Conservation (phyloP, 2,329 filamentous ascomycete genomes). For the Phaeosphaeria sp. region DNA sequence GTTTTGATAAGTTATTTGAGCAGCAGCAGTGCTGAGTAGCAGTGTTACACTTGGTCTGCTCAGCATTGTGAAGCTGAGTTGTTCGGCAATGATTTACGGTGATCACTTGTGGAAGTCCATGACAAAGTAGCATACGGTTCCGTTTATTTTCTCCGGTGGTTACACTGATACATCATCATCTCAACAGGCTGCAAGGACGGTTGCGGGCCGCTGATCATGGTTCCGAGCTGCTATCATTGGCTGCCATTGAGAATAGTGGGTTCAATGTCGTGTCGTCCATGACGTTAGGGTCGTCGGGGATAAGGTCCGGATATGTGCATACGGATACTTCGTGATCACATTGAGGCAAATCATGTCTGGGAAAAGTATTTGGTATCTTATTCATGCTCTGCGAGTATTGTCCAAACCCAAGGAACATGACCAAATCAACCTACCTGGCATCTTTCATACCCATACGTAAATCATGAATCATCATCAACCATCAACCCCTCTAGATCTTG, state of each 20-base stretch:
- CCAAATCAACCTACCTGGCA: background rate
- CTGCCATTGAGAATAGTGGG: background rate
- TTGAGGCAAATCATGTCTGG: too few species aligned
- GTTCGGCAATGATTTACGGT: too few species aligned
- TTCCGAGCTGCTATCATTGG: background rate
- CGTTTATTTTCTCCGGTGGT: background rate
- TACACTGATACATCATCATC: background rate
- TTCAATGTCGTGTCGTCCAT: background rate
- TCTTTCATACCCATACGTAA: background rate
- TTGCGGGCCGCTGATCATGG: background rate
- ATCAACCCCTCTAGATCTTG: conserved; percentile 49
- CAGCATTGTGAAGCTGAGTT: too few species aligned
- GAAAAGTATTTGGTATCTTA: background rate
- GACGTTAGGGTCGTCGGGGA: background rate
- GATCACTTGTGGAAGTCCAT: background rate
- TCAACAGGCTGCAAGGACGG: background rate
- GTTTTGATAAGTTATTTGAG: conserved; percentile 24
- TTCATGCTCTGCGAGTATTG: background rate
- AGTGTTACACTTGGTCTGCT: too few species aligned
- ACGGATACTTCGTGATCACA: too few species aligned
- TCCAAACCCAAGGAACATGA: background rate
- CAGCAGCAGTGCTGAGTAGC: background rate
- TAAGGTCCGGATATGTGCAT: background rate
- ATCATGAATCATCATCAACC: background rate
- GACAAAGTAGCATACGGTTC: background rate